A percentile compares a stretch with the other conserved stretches of the same genome.
phyloP scores from a whole-genome alignment of 805 yeast genomes.

The Yamadazyma scolyti region DNA sequence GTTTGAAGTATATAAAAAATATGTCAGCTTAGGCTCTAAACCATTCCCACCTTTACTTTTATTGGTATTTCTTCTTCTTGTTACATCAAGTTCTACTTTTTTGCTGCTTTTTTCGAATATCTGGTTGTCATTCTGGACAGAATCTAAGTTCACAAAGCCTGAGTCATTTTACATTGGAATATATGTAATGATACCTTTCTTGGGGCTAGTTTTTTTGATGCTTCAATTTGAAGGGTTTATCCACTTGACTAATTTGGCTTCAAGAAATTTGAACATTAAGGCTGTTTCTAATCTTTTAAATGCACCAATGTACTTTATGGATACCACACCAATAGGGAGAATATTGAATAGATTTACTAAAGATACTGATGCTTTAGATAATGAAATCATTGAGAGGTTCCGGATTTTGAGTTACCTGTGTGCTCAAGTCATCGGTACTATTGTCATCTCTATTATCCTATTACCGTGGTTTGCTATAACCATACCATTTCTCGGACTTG shows the following conservation, averaged over 20 bases:
- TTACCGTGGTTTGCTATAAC: conserved; percentile 40
- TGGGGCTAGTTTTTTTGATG: conserved; percentile 44
- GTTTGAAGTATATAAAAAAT: conserved; percentile 45
- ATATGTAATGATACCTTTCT: conserved; percentile 56
- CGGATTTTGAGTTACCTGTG: conserved; percentile 56
- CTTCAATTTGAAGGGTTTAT: conserved; percentile 45
- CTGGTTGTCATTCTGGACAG: conserved; percentile 85
- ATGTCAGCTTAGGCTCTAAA: conserved; percentile 56
- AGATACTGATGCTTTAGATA: conserved; percentile 81
- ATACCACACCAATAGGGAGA: conserved; percentile 84
- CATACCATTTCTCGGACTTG: conserved; percentile 24
- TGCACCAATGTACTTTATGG: conserved; percentile 80
- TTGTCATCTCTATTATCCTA: conserved; percentile 32
- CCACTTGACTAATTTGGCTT: conserved; percentile 49
- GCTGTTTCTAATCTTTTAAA: conserved; percentile 61
- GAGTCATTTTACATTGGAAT: conserved; percentile 68
- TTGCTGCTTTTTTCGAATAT: conserved; percentile 58
- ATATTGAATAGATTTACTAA: conserved; percentile 82
- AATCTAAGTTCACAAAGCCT: conserved; percentile 35
- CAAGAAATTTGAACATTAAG: conserved; percentile 51
- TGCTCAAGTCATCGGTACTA: conserved; percentile 55
- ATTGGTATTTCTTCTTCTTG: conserved; percentile 16
- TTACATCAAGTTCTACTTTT: conserved; percentile 41
- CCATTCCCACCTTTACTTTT: conserved; percentile 12
- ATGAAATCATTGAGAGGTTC: conserved; percentile 68